phyloP scores from a whole-genome alignment of 2,329 filamentous ascomycete genomes.

The Sclerotinia glacialis region DNA sequence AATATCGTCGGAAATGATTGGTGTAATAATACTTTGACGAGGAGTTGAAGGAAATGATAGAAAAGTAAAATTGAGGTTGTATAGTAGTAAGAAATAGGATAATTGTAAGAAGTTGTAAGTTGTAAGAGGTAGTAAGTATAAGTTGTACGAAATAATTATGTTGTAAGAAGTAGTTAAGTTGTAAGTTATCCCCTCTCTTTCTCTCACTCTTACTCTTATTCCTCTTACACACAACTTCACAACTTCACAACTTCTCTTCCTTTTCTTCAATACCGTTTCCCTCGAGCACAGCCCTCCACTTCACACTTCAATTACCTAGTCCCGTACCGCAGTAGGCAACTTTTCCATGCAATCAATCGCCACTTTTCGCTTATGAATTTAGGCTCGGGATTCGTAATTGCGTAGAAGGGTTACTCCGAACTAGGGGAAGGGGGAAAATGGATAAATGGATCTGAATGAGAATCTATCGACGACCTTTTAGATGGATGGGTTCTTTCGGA shows the following conservation, averaged over 20 bases:
- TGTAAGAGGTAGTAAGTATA: no score
- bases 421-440: background rate
- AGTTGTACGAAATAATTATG: no score
- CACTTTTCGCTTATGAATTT: constrained; percentile 23
- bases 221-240: background rate
- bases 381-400: constrained; percentile 20
- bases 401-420: constrained; percentile 5
- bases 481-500: no score
- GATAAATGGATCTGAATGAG: background rate
- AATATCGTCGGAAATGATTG: background rate
- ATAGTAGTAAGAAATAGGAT: no score
- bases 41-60: background rate
- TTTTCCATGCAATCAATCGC: constrained; percentile 14
- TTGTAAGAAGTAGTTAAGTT: no score
- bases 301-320: background rate
- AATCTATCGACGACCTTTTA: no score
- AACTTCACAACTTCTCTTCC: background rate
- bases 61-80: background rate
- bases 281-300: constrained; percentile 19
- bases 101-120: background rate
- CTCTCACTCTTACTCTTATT: background rate
- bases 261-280: background rate
- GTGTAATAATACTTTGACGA: background rate
- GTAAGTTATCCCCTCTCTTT: no score
- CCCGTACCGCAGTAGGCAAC: background rate